Conservation (phyloP, 2,329 filamentous ascomycete species). For the Ophiostoma quercus region DNA sequence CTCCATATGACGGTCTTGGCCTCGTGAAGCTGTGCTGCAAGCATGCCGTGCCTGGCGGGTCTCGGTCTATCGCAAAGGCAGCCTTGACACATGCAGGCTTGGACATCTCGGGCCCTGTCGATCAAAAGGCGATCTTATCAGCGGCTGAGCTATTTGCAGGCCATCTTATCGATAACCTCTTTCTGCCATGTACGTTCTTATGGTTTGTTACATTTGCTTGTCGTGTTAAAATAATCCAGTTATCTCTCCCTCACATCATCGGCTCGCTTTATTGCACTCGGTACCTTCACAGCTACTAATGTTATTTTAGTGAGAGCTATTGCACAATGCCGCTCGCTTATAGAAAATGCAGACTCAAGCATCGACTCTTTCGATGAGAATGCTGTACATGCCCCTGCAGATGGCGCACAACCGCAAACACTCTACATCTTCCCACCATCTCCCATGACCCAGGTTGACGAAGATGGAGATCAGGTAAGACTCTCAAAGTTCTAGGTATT, state of each 20-base stretch:
- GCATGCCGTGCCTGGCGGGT: background rate
- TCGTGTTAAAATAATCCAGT: too few species aligned
- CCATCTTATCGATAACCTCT: conserved; percentile 7
- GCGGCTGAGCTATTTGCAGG: conserved; percentile 2
- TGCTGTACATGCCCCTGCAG: background rate
- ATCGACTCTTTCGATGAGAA: background rate
- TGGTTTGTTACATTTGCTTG: too few species aligned
- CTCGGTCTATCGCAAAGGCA: background rate
- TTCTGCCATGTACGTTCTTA: conserved; percentile 4
- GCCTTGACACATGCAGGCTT: background rate
- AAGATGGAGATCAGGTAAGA: background rate
- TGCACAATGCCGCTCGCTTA: background rate
- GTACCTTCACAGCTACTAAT: background rate
- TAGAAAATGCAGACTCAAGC: background rate
- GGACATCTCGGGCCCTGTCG: too few species aligned
- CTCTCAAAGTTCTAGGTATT: background rate
- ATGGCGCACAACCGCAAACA: background rate
- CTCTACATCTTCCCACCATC: conserved; percentile 11
- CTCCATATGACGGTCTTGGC: background rate
- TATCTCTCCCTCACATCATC: too few species aligned
- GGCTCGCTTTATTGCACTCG: too few species aligned
- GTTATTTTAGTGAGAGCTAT: background rate
- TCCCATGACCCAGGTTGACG: conserved; percentile 11
- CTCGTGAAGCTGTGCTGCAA: background rate
- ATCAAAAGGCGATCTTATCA: background rate